Base-by-base conservation (phyloP, 106 monocot genomes). In the Dendrobium huoshanense region DNA sequence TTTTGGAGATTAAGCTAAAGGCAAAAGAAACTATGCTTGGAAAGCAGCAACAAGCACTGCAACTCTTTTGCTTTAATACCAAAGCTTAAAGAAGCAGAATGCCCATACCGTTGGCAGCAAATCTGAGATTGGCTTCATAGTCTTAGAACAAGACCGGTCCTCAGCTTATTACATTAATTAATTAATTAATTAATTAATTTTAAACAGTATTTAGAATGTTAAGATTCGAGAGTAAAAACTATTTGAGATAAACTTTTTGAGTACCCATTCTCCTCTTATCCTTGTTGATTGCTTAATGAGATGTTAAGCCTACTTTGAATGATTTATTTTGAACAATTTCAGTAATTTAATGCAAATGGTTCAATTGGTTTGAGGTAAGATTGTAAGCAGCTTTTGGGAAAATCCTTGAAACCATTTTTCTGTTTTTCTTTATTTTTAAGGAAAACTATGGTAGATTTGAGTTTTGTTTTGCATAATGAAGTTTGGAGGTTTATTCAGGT, bases 1-100 rank as follows among this genome's bases (percentile, higher is more conserved):
- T 33, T 29, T 33, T 61, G 22, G 45, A 49, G 76, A 15, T 10
- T 76, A 74, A 43, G 44, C 13, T 24, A 76, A 76, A 76, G 49
- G 49, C 41, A 76, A 76, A 76, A 15, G 47, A 44, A 65, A 80
- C 20, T 61, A 29, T 58, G 47, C 56, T 55, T 73, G 51, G 22
- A 85, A 85, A 81, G 78, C 85, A 85, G 81, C 81, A 78, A 81
- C 78, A 85, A 29, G 20, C 64, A 51, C 85, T 75, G 72, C 37
- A 65, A 6, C 79, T 68, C 74, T 86, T 82, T 82, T 79, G 79
- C 86, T 86, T 86, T 86, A 68, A 80, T 42, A 37, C 73, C 80
- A 84, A 84, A 80, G 67, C 77, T 80, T 80, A 84, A 77, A 82
- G 75, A 72, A 41, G 25, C 49, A 37, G 20, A 67, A 16, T 41